Percentiles rank a stretch among this genome's conserved stretches.
These are phyloP conservation scores for Symbiotaphrina buchneri DNA, from an alignment of 495 filamentous ascomycete species.

Conservation along the genomic window DNA sequence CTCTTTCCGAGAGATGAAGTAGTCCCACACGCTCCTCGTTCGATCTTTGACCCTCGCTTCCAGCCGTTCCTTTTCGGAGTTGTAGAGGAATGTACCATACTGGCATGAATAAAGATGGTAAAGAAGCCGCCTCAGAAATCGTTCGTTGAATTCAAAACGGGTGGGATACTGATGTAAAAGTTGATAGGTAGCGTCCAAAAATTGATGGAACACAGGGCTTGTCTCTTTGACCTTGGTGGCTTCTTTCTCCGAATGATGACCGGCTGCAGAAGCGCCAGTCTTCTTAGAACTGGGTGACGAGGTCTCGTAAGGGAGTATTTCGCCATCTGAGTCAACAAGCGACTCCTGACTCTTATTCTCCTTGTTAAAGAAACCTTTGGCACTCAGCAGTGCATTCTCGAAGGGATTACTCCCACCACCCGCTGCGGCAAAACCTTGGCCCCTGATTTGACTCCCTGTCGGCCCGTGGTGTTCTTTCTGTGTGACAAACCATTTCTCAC, in stretches of 20 bases:
- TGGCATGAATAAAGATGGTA: constrained; percentile 95
- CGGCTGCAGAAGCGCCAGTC: constrained; percentile 7
- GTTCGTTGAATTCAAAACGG: constrained; percentile 92
- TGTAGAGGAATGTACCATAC: constrained; percentile 90
- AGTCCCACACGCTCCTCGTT: constrained; percentile 87
- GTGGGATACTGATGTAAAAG: constrained; percentile 69
- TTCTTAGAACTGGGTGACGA: constrained; percentile 12
- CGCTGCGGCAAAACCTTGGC: constrained; percentile 22
- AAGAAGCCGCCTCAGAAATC: constrained; percentile 71
- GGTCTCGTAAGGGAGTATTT: constrained; percentile 31
- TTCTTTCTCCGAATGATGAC: constrained; percentile 17
- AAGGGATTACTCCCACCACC: constrained; percentile 48
- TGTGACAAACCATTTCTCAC: constrained; percentile 86
- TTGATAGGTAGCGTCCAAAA: constrained; percentile 88
- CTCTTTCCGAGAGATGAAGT: constrained; percentile 57
- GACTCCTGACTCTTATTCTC: constrained; percentile 46
- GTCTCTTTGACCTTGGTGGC: constrained; percentile 62
- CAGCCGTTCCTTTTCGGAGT: constrained; percentile 74
- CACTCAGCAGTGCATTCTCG: constrained; percentile 68
- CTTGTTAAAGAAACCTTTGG: constrained; percentile 75
- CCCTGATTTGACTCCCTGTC: constrained; percentile 18
- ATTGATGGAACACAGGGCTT: constrained; percentile 96
- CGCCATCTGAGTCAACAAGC: constrained; percentile 33
- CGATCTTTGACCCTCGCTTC: constrained; percentile 47
- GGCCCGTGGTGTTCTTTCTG: constrained; percentile 42